phyloP scores from a whole-genome alignment of 352 stramenopile species.

The Nothophytophthora sp. region DNA sequence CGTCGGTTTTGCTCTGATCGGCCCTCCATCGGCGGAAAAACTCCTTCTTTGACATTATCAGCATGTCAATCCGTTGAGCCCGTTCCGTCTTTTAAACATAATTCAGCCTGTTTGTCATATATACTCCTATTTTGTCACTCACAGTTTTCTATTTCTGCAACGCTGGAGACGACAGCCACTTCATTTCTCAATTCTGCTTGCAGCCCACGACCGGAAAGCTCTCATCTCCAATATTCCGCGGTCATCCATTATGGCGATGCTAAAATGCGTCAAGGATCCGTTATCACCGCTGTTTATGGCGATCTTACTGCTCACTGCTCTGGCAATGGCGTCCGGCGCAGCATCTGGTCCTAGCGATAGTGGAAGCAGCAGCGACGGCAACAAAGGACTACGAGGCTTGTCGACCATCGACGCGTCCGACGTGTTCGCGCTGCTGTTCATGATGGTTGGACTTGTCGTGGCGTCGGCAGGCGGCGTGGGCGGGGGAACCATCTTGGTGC shows the following conservation, averaged over 20 bases:
- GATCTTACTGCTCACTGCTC: slow-evolving; percentile 1
- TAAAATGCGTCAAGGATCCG: background rate
- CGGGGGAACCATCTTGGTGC: slow-evolving; percentile 47
- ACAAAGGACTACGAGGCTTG: slow-evolving; percentile 15
- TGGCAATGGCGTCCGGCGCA: slow-evolving; percentile 1
- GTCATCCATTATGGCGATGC: slow-evolving; percentile 7
- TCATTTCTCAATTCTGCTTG: no score
- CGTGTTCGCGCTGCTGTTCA: slow-evolving; percentile 38
- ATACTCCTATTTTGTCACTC: no score
- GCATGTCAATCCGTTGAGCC: no score
- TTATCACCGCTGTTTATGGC: background rate
- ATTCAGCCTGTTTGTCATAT: no score
- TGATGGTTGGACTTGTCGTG: slow-evolving; percentile 33
- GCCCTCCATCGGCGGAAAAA: slow-evolving; percentile 24
- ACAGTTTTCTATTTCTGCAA: slow-evolving; percentile 7
- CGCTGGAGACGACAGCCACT: slow-evolving; percentile 1
- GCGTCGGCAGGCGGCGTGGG: slow-evolving; percentile 49
- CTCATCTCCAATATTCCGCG: no score
- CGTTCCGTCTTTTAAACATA: no score
- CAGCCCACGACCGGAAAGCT: no score
- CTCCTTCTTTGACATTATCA: no score
- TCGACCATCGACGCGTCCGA: slow-evolving; percentile 38
- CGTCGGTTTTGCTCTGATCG: slow-evolving; percentile 2
- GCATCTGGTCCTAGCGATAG: slow-evolving; percentile 5
- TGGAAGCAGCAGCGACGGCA: slow-evolving; percentile 15